phyloP scores from a whole-genome alignment of 2,329 filamentous ascomycete species.

The Trichoderma lentiforme region DNA sequence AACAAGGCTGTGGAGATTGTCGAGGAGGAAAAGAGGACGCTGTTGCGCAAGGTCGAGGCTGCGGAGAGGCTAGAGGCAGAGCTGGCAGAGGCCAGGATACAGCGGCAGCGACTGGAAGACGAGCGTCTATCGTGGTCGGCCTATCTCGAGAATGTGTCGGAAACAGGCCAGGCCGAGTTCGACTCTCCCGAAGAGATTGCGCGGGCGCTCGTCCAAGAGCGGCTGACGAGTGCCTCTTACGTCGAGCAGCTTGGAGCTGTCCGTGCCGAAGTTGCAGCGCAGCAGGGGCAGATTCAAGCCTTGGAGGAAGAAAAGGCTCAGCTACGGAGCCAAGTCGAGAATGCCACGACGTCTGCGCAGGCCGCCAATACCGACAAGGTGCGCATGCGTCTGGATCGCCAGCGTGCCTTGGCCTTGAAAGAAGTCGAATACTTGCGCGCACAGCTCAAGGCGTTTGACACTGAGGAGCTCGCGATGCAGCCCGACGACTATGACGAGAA shows the following conservation, averaged over 20 bases:
- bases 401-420: constrained; percentile 79
- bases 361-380: constrained; percentile 16
- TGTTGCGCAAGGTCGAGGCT: constrained; percentile 73
- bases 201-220: constrained; percentile 76
- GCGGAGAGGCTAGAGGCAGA: constrained; percentile 73
- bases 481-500: constrained; percentile 73
- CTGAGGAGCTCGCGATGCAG: constrained; percentile 83
- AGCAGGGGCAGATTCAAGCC: constrained; percentile 68
- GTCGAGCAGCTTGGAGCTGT: constrained; percentile 75
- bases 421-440: constrained; percentile 93
- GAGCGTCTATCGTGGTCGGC: constrained; percentile 84
- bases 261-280: constrained; percentile 73
- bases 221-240: constrained; percentile 75
- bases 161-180: constrained; percentile 66
- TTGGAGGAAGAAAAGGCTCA: constrained; percentile 67
- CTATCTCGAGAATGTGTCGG: constrained; percentile 69
- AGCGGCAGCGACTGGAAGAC: constrained; percentile 83
- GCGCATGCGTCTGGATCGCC: constrained; percentile 75
- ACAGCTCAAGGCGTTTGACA: constrained; percentile 83
- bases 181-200: constrained; percentile 86
- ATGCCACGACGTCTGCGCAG: constrained; percentile 30
- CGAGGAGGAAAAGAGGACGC: constrained; percentile 85
- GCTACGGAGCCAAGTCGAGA: constrained; percentile 68
- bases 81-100: constrained; percentile 73
- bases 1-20: constrained; percentile 90